Evolutionary conservation across 495 filamentous ascomycete species (phyloP), one percentile per base, ranked within the genome.

Genomic region (Beverwykella pulmonaria): DNA sequence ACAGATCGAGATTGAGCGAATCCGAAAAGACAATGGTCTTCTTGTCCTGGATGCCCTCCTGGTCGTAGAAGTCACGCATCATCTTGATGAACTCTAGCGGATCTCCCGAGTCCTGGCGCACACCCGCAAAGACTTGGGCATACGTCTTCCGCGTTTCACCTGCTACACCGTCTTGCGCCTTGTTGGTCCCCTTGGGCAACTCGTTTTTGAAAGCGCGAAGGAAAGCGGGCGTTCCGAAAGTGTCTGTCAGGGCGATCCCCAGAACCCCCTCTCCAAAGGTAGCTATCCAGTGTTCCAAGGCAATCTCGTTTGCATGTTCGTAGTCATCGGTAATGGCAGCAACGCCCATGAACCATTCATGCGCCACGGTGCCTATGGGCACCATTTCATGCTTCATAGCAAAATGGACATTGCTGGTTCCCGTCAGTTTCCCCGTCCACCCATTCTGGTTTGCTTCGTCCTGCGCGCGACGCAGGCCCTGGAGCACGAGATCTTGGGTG

Each of bases 301-400:
- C 91, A 62, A 87, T 82, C 75, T 93, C 91, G 60, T 92, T 96
- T 6, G 95, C 92, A 54, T 83, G 82, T 65, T 82, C 79, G 70
- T 98, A 98, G 77, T 97, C 86, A 59, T 90, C 82, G 2, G 90
- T 93, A 71, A 97, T 90, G 34, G 94, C 93, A 17, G 94, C 94
- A 57, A 96, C 91, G 44, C 91, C 91, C 94, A 98, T 98, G 79
- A 96, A 97, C 95, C 95, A 98, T 78, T 98, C 94, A 68, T 98
- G 94, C 0, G 95, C 94, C 0, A 98, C 93, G 1, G 94, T 98
- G 17, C 94, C 94, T 20, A 98, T 86, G 0, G 93, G 90, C 8
- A 84, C 78, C 27, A 94, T 83, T 22, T 84, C 85, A 75, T 93
- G 91, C 73, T 91, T 90, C 90, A 95, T 95, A 19, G 94, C 94